Percentiles rank a stretch among this genome's conserved stretches.
Evolutionary conservation across 2,329 filamentous ascomycete genomes (phyloP).

Genomic region (Corynespora cassiicola): DNA sequence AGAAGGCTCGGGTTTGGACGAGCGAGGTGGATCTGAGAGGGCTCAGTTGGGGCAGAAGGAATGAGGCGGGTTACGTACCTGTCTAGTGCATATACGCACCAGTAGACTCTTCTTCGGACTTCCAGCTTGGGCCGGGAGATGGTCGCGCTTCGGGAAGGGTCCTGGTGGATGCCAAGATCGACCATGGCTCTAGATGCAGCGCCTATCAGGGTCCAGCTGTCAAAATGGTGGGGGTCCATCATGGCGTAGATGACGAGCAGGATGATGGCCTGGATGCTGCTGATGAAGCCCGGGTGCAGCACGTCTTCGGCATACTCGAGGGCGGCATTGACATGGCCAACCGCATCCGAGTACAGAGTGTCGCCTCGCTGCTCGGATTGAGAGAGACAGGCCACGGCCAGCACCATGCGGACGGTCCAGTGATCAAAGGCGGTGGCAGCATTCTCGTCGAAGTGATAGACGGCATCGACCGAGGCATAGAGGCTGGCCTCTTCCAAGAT

Average conservation of each 20-base stretch:
- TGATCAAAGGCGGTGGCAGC: slow-evolving; percentile 72
- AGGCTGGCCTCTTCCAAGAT: slow-evolving; percentile 82
- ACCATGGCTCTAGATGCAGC: slow-evolving; percentile 87
- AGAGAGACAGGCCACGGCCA: slow-evolving; percentile 80
- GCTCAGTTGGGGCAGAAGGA: slow-evolving; percentile 17
- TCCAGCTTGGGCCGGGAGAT: slow-evolving; percentile 75
- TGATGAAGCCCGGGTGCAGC: slow-evolving; percentile 81
- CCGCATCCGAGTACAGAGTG: slow-evolving; percentile 67
- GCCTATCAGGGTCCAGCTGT: slow-evolving; percentile 92
- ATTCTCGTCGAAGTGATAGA: slow-evolving; percentile 75
- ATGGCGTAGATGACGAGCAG: slow-evolving; percentile 89
- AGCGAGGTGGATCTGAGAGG: slow-evolving; percentile 78
- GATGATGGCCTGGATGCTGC: slow-evolving; percentile 85
- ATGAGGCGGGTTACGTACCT: slow-evolving; percentile 58
- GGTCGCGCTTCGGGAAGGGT: slow-evolving; percentile 74
- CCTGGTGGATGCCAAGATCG: slow-evolving; percentile 91
- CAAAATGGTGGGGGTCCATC: slow-evolving; percentile 88
- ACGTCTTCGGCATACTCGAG: slow-evolving; percentile 81
- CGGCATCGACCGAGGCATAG: slow-evolving; percentile 77
- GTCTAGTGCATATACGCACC: slow-evolving; percentile 89
- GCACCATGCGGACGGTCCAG: slow-evolving; percentile 87
- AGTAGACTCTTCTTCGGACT: slow-evolving; percentile 82
- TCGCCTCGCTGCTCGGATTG: slow-evolving; percentile 72
- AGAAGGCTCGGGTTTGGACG: slow-evolving; percentile 85
- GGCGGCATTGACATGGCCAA: slow-evolving; percentile 68